phyloP scores from a whole-genome alignment of 345 rosid species.

The Firmiana major region DNA sequence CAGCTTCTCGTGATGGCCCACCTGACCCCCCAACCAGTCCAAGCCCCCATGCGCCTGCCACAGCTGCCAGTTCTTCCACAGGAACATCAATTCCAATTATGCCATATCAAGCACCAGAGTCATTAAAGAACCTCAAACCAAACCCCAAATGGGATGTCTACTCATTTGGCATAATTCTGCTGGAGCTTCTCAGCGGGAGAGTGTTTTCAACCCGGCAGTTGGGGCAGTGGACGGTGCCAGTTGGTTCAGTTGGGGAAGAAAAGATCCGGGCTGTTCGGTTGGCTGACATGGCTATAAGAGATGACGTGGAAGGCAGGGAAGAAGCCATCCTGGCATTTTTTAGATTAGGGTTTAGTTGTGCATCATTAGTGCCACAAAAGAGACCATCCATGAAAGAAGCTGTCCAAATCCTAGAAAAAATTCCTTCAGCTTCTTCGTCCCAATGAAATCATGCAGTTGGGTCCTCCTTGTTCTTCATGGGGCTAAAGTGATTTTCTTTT shows the following conservation, averaged over 20 bases:
- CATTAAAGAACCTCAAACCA: slow-evolving; percentile 49
- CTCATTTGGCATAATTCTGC: slow-evolving; percentile 64
- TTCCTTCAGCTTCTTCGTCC: slow-evolving; percentile 16
- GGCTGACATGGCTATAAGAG: slow-evolving; percentile 54
- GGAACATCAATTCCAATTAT: not conserved
- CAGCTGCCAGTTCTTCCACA: slow-evolving; percentile 19
- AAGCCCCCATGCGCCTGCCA: slow-evolving; percentile 21
- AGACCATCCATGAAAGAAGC: slow-evolving; percentile 92
- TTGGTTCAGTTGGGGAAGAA: slow-evolving; percentile 40
- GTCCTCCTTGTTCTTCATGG: slow-evolving; percentile 23
- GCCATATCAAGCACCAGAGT: slow-evolving; percentile 75
- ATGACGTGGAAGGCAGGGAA: slow-evolving; percentile 50
- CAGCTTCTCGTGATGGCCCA: slow-evolving; percentile 14
- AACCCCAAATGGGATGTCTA: slow-evolving; percentile 81
- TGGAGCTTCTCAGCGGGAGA: slow-evolving; percentile 75
- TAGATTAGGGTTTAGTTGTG: slow-evolving; percentile 71
- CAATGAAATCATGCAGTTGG: slow-evolving; percentile 17
- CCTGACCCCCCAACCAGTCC: slow-evolving; percentile 19
- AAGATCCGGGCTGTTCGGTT: slow-evolving; percentile 45
- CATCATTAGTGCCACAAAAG: slow-evolving; percentile 56
- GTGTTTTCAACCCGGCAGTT: slow-evolving; percentile 49
- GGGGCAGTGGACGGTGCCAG: slow-evolving; percentile 41
- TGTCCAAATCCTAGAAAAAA: slow-evolving; percentile 59
- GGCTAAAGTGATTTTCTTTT: slow-evolving; percentile 20
- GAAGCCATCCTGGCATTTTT: slow-evolving; percentile 55